Evolutionary conservation across 1,284 basidiomycete species (phyloP).

Genomic region (Somion occarium): DNA sequence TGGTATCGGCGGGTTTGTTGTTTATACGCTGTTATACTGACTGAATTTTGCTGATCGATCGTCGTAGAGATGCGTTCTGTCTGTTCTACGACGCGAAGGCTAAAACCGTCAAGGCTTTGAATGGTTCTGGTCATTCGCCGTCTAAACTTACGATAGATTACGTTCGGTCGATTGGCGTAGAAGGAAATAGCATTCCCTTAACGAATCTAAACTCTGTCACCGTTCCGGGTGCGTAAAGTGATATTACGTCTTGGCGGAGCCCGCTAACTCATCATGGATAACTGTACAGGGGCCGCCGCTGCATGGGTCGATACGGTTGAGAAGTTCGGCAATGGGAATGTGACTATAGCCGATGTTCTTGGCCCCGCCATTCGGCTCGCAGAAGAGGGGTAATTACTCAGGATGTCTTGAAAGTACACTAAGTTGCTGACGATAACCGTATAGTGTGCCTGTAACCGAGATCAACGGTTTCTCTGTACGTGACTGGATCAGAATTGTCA

Average conservation of each 20-base stretch:
- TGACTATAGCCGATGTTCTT: constrained; percentile 79
- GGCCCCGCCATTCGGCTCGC: constrained; percentile 83
- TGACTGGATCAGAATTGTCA: constrained; percentile 4
- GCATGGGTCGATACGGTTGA: constrained; percentile 91
- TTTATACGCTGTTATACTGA: neutral
- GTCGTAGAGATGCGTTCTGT: constrained; percentile 80
- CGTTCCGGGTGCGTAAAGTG: constrained; percentile 61
- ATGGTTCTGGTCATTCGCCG: constrained; percentile 86
- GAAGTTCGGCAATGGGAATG: constrained; percentile 77
- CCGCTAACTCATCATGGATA: neutral
- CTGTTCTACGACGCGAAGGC: constrained; percentile 84
- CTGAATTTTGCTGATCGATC: constrained; percentile 5
- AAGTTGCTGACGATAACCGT: constrained; percentile 7
- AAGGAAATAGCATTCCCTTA: constrained; percentile 60
- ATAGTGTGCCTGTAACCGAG: constrained; percentile 76
- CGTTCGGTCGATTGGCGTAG: constrained; percentile 65
- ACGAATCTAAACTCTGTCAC: constrained; percentile 86
- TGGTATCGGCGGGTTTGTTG: constrained; percentile 72
- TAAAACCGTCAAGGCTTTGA: constrained; percentile 78
- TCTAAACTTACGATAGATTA: constrained; percentile 76
- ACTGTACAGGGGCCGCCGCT: constrained; percentile 89
- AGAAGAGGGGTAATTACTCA: constrained; percentile 68
- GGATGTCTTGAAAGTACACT: neutral
- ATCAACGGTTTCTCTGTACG: constrained; percentile 60
- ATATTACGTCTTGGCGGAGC: no score